phyloP scores from a whole-genome alignment of 2,329 filamentous ascomycete species.

The Chrysoporthe puriensis region DNA sequence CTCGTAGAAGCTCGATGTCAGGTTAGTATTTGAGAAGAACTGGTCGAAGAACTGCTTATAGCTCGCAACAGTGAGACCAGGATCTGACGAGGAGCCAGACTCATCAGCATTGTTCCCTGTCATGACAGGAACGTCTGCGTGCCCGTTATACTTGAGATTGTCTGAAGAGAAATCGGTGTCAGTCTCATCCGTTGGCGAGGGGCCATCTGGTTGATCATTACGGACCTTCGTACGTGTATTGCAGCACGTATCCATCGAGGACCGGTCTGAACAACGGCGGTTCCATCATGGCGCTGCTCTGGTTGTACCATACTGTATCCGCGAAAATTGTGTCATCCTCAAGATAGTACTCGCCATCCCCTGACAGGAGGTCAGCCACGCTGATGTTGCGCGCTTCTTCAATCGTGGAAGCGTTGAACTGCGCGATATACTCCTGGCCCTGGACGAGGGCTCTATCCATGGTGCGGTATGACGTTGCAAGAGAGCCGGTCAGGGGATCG shows the following conservation, averaged over 20 bases:
- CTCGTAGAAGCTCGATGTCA: constrained; percentile 6
- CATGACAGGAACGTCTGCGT: not conserved
- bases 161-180: not conserved
- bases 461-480: constrained; percentile 35
- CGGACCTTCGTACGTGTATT: constrained; percentile 12
- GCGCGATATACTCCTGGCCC: constrained; percentile 29
- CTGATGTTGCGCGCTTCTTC: constrained; percentile 31
- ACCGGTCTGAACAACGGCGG: constrained; percentile 16
- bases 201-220: not conserved
- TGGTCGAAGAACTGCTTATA: constrained; percentile 10
- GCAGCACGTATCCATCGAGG: constrained; percentile 22
- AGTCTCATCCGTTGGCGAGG: not conserved
- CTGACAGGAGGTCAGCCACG: constrained; percentile 18
- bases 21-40: constrained; percentile 9
- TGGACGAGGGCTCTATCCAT: constrained; percentile 31
- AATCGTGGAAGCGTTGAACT: constrained; percentile 32
- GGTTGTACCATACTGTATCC: constrained; percentile 4
- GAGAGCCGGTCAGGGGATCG: constrained; percentile 35
- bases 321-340: constrained; percentile 15
- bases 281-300: constrained; percentile 5
- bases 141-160: constrained; percentile 13
- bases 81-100: not conserved
- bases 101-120: constrained; percentile 7
- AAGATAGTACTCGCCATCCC: not conserved
- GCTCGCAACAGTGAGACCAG: constrained; percentile 5